phyloP scores from a whole-genome alignment of 2,329 filamentous ascomycete species.

The Phaeosphaeria sp. region DNA sequence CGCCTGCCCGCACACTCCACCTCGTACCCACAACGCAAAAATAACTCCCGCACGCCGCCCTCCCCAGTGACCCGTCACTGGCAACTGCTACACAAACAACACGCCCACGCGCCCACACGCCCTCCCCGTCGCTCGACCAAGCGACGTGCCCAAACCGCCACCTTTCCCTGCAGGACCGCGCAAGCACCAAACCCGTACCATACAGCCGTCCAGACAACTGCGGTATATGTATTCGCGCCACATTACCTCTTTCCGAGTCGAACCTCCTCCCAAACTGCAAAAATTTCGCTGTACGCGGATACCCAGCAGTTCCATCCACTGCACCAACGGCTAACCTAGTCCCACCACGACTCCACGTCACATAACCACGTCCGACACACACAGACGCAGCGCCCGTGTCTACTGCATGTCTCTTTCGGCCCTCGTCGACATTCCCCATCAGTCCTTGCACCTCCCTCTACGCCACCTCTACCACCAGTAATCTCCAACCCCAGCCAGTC shows the following conservation, averaged over 20 bases:
- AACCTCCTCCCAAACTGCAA: conserved; percentile 93
- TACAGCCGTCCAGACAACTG: conserved; percentile 46
- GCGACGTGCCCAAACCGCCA: conserved; percentile 44
- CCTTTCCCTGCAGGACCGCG: conserved; percentile 33
- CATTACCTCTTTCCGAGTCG: conserved; percentile 92
- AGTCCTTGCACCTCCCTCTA: conserved; percentile 37
- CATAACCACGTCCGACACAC: conserved; percentile 43
- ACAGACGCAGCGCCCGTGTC: conserved; percentile 39
- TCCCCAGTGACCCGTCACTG: conserved; percentile 30
- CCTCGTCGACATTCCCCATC: conserved; percentile 59
- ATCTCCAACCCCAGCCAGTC: conserved; percentile 36
- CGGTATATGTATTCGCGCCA: conserved; percentile 99
- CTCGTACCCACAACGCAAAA: conserved; percentile 24
- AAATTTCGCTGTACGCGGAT: conserved; percentile 95
- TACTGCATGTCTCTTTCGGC: conserved; percentile 67
- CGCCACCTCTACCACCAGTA: conserved; percentile 40
- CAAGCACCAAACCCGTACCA: conserved; percentile 39
- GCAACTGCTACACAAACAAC: conserved; percentile 16
- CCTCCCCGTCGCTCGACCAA: conserved; percentile 29
- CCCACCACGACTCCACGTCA: conserved; percentile 47
- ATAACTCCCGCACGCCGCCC: conserved; percentile 23
- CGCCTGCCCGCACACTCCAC: conserved; percentile 24
- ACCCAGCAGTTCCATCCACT: conserved; percentile 87
- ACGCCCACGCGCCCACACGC: conserved; percentile 14
- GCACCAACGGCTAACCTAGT: conserved; percentile 85